Base-by-base conservation (phyloP, 2,329 filamentous ascomycete species). In the Scortechinia acanthostroma region DNA sequence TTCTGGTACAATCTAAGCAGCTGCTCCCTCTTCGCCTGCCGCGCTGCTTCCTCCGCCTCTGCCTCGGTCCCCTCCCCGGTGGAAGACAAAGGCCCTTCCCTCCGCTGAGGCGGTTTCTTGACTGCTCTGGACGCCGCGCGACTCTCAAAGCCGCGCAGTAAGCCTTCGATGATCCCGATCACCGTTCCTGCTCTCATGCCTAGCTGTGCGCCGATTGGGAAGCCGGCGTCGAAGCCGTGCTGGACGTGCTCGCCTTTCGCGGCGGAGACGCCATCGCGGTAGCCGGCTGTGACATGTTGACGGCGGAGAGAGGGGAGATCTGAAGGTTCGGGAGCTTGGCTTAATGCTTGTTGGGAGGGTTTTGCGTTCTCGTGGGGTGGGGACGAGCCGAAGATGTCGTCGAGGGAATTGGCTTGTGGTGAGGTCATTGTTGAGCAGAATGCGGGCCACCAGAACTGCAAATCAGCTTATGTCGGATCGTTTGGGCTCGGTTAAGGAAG, bases 361-460 rank as follows among this genome's bases (percentile, higher is more conserved):
- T 30, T 30, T 10, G 10, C 10, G n/a, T 30, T 10, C 25, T 30
- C n/a, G 25, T 30, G 10, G 14, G 25, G 10, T 40, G 35, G 35
- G 6, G 35, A 40, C 6, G 35, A 40, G 17, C 35, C 35, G 35
- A 40, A 40, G 35, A 40, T 40, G 17, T 40, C 35, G 17, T 40
- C 35, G 35, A 40, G 35, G 10, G 17, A 10, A 19, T 40, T 19
- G 10, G 10, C 35, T 10, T 13, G 13, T 10, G 35, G 10, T 30
- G 25, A 30, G 25, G 25, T 30, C 25, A 30, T 30, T 30, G 25
- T 30, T n/a, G n/a, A n/a, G n/a, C n/a, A n/a, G n/a, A n/a, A n/a
- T n/a, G n/a, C n/a, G n/a, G n/a, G n/a, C n/a, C n/a, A n/a, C n/a
- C n/a, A n/a, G n/a, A n/a, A n/a, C n/a, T n/a, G n/a, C n/a, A n/a